Conservation (phyloP, 2,329 filamentous ascomycete species). For the Arthrinium phaeospermum region DNA sequence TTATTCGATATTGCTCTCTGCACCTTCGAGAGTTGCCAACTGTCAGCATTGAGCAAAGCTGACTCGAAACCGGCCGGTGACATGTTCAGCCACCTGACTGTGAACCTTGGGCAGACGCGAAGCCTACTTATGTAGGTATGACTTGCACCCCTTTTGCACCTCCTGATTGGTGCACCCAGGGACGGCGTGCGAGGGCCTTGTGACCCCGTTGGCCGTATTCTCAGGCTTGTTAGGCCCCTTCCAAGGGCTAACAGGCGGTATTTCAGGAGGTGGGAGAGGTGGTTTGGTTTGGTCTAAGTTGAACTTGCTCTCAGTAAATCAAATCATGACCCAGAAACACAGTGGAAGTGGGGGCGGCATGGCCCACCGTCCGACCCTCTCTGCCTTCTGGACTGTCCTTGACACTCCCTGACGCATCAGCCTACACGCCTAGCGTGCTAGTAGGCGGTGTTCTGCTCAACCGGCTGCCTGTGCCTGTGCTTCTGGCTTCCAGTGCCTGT, state of each 20-base stretch:
- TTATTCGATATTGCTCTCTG: not conserved
- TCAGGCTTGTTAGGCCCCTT: not conserved
- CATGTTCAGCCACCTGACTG: constrained; percentile 7
- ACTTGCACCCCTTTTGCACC: not conserved
- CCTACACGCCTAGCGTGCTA: constrained; percentile 32
- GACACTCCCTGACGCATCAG: constrained; percentile 32
- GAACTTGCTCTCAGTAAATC: not conserved
- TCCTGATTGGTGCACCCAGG: not conserved
- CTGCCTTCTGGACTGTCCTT: not conserved
- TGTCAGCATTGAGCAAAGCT: not conserved
- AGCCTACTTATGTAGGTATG: not conserved
- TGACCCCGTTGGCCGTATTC: constrained; percentile 1
- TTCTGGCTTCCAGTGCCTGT: constrained; percentile 1
- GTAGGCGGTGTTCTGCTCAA: constrained; percentile 36
- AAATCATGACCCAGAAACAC: constrained; percentile 3
- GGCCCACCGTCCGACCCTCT: not conserved
- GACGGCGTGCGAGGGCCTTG: not conserved
- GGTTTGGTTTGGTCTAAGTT: not conserved
- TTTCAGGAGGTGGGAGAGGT: not conserved
- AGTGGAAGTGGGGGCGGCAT: not conserved
- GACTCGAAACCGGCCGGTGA: constrained; percentile 1
- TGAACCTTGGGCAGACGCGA: not conserved
- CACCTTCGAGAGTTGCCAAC: not conserved
- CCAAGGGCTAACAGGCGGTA: not conserved
- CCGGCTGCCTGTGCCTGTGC: constrained; percentile 10